Conservation (phyloP, 495 filamentous ascomycete genomes). For the Aspergillus kassunensis region DNA sequence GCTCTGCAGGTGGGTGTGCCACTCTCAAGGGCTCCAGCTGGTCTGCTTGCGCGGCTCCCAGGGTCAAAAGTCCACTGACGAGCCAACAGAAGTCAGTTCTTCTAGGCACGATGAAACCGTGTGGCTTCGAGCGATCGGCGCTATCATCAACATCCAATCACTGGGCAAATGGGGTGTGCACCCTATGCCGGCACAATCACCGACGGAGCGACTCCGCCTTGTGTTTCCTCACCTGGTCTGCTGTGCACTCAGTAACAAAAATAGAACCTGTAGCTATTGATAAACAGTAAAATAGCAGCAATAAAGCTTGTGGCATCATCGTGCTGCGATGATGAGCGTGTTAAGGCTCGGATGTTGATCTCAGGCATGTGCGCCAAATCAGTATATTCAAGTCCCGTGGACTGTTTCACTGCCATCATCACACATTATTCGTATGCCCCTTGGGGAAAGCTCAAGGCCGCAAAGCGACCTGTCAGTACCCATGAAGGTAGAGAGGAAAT, state of each 20-base stretch:
- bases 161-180: background rate
- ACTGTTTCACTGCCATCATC: conserved; percentile 23
- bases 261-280: conserved; percentile 9
- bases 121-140: background rate
- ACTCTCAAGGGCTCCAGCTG: too few species aligned
- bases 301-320: too few species aligned
- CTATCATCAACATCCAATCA: conserved; percentile 2
- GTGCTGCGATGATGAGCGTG: too few species aligned
- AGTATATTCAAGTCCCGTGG: conserved; percentile 21
- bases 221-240: conserved; percentile 5
- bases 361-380: conserved; percentile 16
- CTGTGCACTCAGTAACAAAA: conserved; percentile 15
- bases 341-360: conserved; percentile 1
- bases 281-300: too few species aligned
- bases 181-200: background rate
- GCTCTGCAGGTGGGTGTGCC: background rate
- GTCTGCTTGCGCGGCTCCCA: conserved; percentile 1
- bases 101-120: background rate
- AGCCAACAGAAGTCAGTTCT: background rate
- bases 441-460: conserved; percentile 7
- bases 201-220: conserved; percentile 8
- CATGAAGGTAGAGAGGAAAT: conserved; percentile 1
- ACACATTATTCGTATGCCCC: conserved; percentile 28
- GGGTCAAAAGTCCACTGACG: background rate
- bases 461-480: background rate